phyloP scores from a whole-genome alignment of 129 eudicot species.

The Silybum marianum region DNA sequence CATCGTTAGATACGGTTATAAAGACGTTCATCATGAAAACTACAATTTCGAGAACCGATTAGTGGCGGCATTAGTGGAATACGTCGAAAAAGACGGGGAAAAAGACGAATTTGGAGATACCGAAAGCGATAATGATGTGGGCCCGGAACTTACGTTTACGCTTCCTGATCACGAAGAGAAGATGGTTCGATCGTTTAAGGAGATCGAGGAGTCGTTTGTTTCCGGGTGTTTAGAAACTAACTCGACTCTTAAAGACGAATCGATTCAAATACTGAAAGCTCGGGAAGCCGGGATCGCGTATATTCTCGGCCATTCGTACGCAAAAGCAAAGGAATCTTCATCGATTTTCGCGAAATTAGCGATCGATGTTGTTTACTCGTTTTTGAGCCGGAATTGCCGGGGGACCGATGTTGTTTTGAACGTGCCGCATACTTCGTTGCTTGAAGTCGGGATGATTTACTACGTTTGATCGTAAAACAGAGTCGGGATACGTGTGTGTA shows the following conservation, averaged over 20 bases:
- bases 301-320: slow-evolving; percentile 57
- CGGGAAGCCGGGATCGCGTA: slow-evolving; percentile 58
- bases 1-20: slow-evolving; percentile 60
- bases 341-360: slow-evolving; percentile 49
- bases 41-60: slow-evolving; percentile 54
- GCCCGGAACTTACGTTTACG: slow-evolving; percentile 8
- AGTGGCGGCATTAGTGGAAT: slow-evolving; percentile 38
- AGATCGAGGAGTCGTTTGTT: slow-evolving; percentile 32
- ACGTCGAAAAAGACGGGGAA: slow-evolving; percentile 44
- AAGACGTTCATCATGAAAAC: slow-evolving; percentile 56
- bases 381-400: slow-evolving; percentile 59
- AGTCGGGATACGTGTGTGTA: background rate
- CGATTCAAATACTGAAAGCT: slow-evolving; percentile 45
- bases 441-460: slow-evolving; percentile 66
- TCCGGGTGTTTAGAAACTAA: slow-evolving; percentile 29
- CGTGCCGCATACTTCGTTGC: slow-evolving; percentile 56
- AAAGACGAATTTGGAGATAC: slow-evolving; percentile 21
- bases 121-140: slow-evolving; percentile 19
- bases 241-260: slow-evolving; percentile 36
- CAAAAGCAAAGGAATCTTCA: slow-evolving; percentile 52
- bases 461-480: slow-evolving; percentile 34
- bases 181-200: slow-evolving; percentile 32
- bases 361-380: slow-evolving; percentile 49
- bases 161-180: slow-evolving; percentile 37
- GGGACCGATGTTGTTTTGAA: slow-evolving; percentile 50